Evolutionary conservation across 148 eudicot species (phyloP).

Genomic region (Rhododendron griersonianum): DNA sequence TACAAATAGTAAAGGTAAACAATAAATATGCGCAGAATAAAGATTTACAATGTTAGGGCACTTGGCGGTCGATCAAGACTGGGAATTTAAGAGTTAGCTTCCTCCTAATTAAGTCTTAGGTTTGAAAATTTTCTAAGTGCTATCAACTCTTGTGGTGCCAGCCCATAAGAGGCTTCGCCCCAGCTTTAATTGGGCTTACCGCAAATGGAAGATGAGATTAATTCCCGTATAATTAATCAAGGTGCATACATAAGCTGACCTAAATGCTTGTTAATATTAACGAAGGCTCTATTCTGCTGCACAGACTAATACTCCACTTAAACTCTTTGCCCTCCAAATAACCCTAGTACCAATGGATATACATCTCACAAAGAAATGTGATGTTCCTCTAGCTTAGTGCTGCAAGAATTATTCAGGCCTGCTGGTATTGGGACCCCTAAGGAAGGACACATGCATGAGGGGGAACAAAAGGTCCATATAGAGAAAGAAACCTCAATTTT

Average conservation of each 20-base stretch:
- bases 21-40: neutral
- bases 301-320: too few relatives aligned
- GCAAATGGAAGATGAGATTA: too few relatives aligned
- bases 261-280: neutral
- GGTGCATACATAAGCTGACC: too few relatives aligned
- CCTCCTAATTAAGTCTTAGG: neutral
- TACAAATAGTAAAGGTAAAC: neutral
- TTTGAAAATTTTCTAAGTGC: neutral
- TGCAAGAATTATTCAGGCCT: neutral
- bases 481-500: neutral
- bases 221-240: too few relatives aligned
- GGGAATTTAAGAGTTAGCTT: neutral
- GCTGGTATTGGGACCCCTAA: neutral
- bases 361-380: neutral
- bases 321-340: neutral
- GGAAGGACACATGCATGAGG: neutral
- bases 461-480: neutral
- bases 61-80: neutral
- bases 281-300: neutral
- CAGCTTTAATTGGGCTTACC: too few relatives aligned
- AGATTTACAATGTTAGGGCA: neutral
- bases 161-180: neutral
- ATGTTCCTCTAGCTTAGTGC: neutral
- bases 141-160: neutral
- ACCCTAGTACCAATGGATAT: neutral